Base-by-base conservation (phyloP, 164 flowering plant species). In the Nymphaea thermarum region DNA sequence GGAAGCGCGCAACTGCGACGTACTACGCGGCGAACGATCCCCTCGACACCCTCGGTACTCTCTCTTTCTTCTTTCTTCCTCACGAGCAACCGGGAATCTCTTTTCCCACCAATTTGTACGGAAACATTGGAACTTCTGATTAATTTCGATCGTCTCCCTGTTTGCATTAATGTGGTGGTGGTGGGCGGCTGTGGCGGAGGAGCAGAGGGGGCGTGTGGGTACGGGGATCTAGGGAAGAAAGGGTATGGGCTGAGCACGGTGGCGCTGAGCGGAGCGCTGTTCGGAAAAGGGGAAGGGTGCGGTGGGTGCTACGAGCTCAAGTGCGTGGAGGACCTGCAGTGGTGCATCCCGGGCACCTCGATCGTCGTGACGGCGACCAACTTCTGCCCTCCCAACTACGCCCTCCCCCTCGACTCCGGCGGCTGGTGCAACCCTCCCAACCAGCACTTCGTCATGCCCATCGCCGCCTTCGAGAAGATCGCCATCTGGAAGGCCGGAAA, bases 401-500 rank as follows among this genome's bases (percentile, higher is more conserved):
- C 91, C 0, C 81, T 91, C 53, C 63, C 75, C 0, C 60, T 79
- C 4, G 92, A 88, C 41, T 86, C 73, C 5, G 97, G 96, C 0
- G 98, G 97, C 4, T 79, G 76, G 65, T 91, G 99, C 70, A 94
- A 91, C 72, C 88, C 91, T 47, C 97, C 96, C 2, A 94, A 90
- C 67, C 73, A 79, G 45, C 96, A 94, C 65, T 90, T 94, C 61
- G 91, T 89, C 4, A 79, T 91, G 15, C 96, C 96, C 6, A 91
- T 94, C 62, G 91, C 90, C 63, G 93, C 93, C 3, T 94, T 89
- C 63, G 97, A 94, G 83, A 94, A 91, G 80, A 89, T 94, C 71
- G 99, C 96, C 2, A 74, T 88, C 60, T 94, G 99, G 99, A 91
- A 90, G 71, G 99, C 96, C 62, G 88, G 86, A 4, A 90, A 89